Evolutionary conservation across 495 filamentous ascomycete species (phyloP).

Genomic region (Melanomma pulvis-pyrius): DNA sequence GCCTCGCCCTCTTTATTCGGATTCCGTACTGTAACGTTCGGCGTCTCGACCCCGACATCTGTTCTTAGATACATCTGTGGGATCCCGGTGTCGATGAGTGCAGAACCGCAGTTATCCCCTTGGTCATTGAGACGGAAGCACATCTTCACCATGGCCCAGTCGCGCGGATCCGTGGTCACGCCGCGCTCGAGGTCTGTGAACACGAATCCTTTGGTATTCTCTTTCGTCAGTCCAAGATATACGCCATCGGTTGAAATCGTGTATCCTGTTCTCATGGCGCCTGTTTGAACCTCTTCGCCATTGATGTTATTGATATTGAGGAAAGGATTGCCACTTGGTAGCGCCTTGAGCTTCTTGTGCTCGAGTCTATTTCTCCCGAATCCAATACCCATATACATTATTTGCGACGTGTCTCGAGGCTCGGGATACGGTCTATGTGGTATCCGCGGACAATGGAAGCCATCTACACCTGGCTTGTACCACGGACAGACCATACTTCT

Average conservation of each 20-base stretch:
- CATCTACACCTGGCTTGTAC: conserved; percentile 25
- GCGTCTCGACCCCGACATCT: conserved; percentile 5
- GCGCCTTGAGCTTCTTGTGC: background rate
- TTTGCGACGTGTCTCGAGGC: conserved; percentile 3
- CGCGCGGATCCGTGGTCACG: conserved; percentile 7
- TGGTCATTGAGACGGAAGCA: conserved; percentile 18
- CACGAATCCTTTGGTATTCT: conserved; percentile 15
- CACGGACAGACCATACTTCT: conserved; percentile 20
- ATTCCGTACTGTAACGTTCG: conserved; percentile 19
- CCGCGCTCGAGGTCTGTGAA: conserved; percentile 16
- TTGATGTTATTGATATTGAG: conserved; percentile 25
- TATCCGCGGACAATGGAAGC: conserved; percentile 13
- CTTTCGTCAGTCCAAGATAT: conserved; percentile 19
- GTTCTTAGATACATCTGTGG: conserved; percentile 29
- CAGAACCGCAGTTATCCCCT: conserved; percentile 1
- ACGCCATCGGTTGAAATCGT: conserved; percentile 21
- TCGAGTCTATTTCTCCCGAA: conserved; percentile 27
- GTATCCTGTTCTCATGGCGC: conserved; percentile 3
- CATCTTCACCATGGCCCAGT: conserved; percentile 30
- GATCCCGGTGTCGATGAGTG: conserved; percentile 26
- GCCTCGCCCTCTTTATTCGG: conserved; percentile 15
- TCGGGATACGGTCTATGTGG: conserved; percentile 5
- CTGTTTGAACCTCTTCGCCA: background rate
- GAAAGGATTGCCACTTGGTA: conserved; percentile 26
- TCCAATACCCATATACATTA: conserved; percentile 37